phyloP scores from a whole-genome alignment of 2,329 filamentous ascomycete species.

The Orbilia quercus region DNA sequence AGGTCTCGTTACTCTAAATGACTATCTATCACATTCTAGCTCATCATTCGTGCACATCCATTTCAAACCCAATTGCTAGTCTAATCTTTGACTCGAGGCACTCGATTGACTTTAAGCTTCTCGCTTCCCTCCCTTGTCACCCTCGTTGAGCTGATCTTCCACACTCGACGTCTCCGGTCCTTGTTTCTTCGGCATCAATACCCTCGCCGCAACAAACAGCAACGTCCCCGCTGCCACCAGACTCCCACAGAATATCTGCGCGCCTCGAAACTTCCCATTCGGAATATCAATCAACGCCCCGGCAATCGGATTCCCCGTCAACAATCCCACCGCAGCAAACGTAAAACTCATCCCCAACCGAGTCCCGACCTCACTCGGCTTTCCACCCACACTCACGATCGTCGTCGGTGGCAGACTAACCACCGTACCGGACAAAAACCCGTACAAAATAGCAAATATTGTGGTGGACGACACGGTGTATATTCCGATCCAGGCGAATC shows the following conservation, averaged over 20 bases:
- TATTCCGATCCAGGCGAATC: constrained; percentile 66
- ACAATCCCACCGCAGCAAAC: constrained; percentile 41
- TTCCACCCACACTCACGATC: constrained; percentile 62
- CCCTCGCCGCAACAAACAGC: constrained; percentile 33
- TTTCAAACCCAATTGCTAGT: too few relatives aligned
- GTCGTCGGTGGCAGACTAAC: constrained; percentile 65
- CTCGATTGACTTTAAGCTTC: too few relatives aligned
- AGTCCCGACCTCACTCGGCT: constrained; percentile 43
- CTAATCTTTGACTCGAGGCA: too few relatives aligned
- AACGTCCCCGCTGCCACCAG: constrained; percentile 24
- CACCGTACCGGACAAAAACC: constrained; percentile 66
- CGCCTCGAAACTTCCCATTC: constrained; percentile 40
- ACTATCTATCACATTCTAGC: not conserved
- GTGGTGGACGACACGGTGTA: constrained; percentile 63
- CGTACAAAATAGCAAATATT: constrained; percentile 65
- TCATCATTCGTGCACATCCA: not conserved
- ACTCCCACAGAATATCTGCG: constrained; percentile 45
- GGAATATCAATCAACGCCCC: constrained; percentile 53
- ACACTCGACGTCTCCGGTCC: not conserved
- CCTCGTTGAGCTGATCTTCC: not conserved
- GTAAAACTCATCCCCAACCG: constrained; percentile 52
- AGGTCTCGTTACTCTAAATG: not conserved
- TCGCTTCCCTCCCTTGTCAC: not conserved
- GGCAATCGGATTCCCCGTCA: constrained; percentile 52
- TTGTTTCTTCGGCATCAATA: constrained; percentile 15